These are phyloP conservation scores for Fusarium setosum DNA, from an alignment of 2,329 filamentous ascomycete species.

Conservation along the genomic window DNA sequence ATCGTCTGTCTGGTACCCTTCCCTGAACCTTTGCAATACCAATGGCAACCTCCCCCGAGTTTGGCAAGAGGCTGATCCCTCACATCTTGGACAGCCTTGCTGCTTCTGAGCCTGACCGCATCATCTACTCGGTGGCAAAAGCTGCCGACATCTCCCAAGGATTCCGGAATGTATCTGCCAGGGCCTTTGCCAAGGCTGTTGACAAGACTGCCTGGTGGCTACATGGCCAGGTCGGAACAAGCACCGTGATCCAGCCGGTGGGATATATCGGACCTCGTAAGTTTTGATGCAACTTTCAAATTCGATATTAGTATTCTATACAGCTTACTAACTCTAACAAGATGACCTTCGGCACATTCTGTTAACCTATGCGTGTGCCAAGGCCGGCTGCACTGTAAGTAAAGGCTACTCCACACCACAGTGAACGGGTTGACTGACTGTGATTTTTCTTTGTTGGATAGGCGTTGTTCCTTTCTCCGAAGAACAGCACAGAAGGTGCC, in stretches of 20 bases:
- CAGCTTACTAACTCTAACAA: too few relatives aligned
- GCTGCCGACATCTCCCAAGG: neutral
- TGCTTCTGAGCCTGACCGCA: neutral
- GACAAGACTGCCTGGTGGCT: neutral
- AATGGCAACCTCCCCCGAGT: too few relatives aligned
- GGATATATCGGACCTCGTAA: neutral
- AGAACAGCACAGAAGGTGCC: slow-evolving; percentile 48
- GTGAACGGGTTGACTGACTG: too few relatives aligned
- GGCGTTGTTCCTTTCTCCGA: slow-evolving; percentile 48
- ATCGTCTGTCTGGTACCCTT: too few relatives aligned
- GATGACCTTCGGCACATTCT: too few relatives aligned
- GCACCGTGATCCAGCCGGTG: neutral
- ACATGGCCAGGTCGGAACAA: neutral
- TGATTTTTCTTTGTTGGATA: slow-evolving; percentile 42
- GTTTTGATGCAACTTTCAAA: neutral
- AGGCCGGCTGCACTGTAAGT: neutral
- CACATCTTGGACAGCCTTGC: neutral
- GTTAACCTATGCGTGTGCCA: too few relatives aligned
- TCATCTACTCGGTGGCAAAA: neutral
- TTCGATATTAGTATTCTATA: too few relatives aligned
- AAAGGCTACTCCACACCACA: neutral
- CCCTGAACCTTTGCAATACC: too few relatives aligned
- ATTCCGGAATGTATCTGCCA: neutral
- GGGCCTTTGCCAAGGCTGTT: neutral
- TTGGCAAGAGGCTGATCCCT: neutral